A percentile compares a stretch with the other conserved stretches of the same genome.
Conservation (phyloP, 441 rosid species). For the Pelargonium fulgidum region DNA sequence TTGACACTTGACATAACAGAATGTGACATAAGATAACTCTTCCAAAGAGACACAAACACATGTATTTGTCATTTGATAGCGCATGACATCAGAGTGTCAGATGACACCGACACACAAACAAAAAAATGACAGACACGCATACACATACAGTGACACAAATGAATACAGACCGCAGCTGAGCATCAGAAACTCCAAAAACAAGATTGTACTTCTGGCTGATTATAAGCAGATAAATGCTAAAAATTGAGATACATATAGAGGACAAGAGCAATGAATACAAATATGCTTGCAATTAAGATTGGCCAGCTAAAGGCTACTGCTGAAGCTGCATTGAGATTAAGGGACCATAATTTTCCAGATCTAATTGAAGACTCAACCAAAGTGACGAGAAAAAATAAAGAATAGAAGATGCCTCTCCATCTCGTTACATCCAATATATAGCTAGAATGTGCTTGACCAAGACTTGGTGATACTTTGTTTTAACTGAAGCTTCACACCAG, state of each 20-base stretch:
- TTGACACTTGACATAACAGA: no score
- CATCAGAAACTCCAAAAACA: neutral
- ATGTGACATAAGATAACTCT: no score
- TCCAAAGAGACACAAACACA: neutral
- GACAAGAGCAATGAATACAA: conserved; percentile 63
- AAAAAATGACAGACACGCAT: no score
- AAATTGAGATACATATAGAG: conserved; percentile 81
- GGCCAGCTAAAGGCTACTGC: conserved; percentile 58
- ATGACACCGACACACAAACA: neutral
- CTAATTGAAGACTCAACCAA: conserved; percentile 53
- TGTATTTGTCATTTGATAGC: neutral
- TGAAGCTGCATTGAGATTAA: conserved; percentile 36
- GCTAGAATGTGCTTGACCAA: conserved; percentile 6
- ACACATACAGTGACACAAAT: neutral
- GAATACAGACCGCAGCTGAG: neutral
- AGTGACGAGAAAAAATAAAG: conserved; percentile 41
- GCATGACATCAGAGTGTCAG: neutral
- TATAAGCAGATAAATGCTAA: conserved; percentile 83
- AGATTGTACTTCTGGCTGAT: conserved; percentile 81
- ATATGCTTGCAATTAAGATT: conserved; percentile 73
- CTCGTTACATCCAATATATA: conserved; percentile 45
- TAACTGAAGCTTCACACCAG: neutral
- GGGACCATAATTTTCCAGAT: conserved; percentile 36
- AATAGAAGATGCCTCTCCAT: conserved; percentile 45
- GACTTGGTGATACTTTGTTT: neutral